A percentile compares a stretch with the other conserved stretches of the same genome.
phyloP scores from a whole-genome alignment of 1,284 basidiomycete species.

The Inonotus obliquus region DNA sequence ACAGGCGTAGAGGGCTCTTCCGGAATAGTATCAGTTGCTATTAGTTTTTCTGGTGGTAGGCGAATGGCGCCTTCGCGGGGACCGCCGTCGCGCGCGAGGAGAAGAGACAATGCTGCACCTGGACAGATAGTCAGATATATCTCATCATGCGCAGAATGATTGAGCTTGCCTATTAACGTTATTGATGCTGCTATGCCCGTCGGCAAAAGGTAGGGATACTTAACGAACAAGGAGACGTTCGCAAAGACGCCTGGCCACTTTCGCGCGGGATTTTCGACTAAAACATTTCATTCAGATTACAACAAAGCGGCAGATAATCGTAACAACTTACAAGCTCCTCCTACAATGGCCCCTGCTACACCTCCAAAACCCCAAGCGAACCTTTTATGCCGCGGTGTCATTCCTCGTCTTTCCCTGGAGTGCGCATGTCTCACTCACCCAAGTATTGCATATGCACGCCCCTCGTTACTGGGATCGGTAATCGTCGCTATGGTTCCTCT shows the following conservation, averaged over 20 bases:
- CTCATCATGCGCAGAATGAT: slow-evolving; percentile 11
- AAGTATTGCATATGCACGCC: slow-evolving; percentile 89
- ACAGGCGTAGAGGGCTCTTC: slow-evolving; percentile 52
- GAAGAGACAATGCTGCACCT: slow-evolving; percentile 84
- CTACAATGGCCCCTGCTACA: slow-evolving; percentile 83
- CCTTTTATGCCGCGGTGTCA: slow-evolving; percentile 10
- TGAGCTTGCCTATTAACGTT: slow-evolving; percentile 59
- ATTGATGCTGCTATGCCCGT: slow-evolving; percentile 74
- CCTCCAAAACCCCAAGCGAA: slow-evolving; percentile 97
- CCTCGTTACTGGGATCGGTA: slow-evolving; percentile 89
- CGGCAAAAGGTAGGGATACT: slow-evolving; percentile 90
- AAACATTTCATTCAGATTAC: slow-evolving; percentile 8
- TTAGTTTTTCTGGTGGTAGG: slow-evolving; percentile 69
- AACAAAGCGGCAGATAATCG: not conserved
- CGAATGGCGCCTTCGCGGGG: slow-evolving; percentile 81
- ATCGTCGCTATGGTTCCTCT: slow-evolving; percentile 85
- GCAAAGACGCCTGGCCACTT: slow-evolving; percentile 82
- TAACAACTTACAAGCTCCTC: slow-evolving; percentile 67
- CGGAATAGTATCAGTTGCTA: slow-evolving; percentile 42
- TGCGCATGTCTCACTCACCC: slow-evolving; percentile 47
- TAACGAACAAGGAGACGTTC: slow-evolving; percentile 61
- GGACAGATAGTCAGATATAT: slow-evolving; percentile 13
- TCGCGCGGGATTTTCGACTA: slow-evolving; percentile 79
- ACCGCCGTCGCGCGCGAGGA: slow-evolving; percentile 88
- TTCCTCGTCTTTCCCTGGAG: not conserved